Evolutionary conservation across 83 land plant species (phyloP), one percentile per base, ranked within the genome.

Genomic region (Thuja plicata): DNA sequence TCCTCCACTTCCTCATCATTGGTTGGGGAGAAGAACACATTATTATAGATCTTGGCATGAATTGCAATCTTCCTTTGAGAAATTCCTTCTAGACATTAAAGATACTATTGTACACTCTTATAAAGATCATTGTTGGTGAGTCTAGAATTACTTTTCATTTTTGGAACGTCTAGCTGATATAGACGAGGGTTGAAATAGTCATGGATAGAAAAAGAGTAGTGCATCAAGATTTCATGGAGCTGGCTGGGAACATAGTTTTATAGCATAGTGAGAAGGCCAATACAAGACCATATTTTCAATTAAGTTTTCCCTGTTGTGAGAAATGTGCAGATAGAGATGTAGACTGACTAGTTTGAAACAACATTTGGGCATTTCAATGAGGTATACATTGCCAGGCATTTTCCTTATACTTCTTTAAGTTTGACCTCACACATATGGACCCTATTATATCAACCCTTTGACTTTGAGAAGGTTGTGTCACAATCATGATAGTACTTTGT

Each of bases 201-300:
- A 2, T 70, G 8, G 7, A 24, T 2, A 70, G 32, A 70, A 5
- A 4, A 70, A 4, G 5, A 70, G 32, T 32, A 27, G 24, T 70
- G 73, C 32, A 24, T 27, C 27, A 70, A 70, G 32, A 70, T 27
- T 27, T 70, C 17, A 27, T n/a, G 73, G 0, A 70, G 7, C 7
- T 70, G 73, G 73, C 0, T 0, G 6, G 73, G 73, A 70, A 70
- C 6, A 70, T 27, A 24, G n/a, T 3, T 70, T n/a, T 70, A 32
- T 30, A 70, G n/a, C 73, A 70, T 27, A 70, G 73, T 70, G 73
- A 70, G 7, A 8, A 70, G 8, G 73, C 73, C 32, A 24, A 70
- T 70, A n/a, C 24, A 70, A 70, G 73, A 70, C 73, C 73, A 70
- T 70, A 70, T 70, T 70, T 70, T n/a, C n/a, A n/a, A n/a, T n/a